Conservation (phyloP, 2,329 filamentous ascomycete genomes). For the Colletotrichum sp. region DNA sequence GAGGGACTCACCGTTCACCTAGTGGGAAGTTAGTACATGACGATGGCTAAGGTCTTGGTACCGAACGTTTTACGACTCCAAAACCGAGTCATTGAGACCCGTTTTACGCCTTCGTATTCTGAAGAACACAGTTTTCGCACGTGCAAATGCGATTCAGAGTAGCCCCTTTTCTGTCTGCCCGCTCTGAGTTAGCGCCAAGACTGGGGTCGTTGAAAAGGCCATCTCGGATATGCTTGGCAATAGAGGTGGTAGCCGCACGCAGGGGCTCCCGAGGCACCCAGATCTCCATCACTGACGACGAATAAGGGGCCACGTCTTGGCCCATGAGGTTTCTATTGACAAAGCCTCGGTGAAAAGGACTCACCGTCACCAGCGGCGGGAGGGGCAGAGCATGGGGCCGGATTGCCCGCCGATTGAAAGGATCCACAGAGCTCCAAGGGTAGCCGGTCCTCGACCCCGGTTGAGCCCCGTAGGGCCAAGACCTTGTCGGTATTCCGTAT, state of each 20-base stretch:
- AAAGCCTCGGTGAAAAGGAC: background rate
- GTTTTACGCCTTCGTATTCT: background rate
- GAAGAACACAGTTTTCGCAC: background rate
- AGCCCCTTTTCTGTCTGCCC: background rate
- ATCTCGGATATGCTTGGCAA: background rate
- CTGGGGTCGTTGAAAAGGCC: background rate
- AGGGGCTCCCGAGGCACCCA: background rate
- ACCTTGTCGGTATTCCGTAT: background rate
- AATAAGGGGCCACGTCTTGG: background rate
- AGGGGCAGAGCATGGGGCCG: background rate
- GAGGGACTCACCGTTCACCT: background rate
- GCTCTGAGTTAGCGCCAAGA: background rate
- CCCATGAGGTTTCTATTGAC: background rate
- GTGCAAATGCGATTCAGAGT: background rate
- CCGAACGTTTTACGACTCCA: background rate
- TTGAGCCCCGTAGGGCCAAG: constrained; percentile 3
- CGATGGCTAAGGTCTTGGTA: background rate
- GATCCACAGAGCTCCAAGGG: background rate
- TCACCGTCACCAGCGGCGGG: background rate
- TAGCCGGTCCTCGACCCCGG: background rate
- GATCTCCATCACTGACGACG: background rate
- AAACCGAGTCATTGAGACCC: background rate
- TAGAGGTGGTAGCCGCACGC: background rate
- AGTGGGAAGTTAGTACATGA: background rate
- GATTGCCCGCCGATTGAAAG: background rate